Base-by-base conservation (phyloP, 176 grass and related monocot species). In the Oryza officinalis region DNA sequence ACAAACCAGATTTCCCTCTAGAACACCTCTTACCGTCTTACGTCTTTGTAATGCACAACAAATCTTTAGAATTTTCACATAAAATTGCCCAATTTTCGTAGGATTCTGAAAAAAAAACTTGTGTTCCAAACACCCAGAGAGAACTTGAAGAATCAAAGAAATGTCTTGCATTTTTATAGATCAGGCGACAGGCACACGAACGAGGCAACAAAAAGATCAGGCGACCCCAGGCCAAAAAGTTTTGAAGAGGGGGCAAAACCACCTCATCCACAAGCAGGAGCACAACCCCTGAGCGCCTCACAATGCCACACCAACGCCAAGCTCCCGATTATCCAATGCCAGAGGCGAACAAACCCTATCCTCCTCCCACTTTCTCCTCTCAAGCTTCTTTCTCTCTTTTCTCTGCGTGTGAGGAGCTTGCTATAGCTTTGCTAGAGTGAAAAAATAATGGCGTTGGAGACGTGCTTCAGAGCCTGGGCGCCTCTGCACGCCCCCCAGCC, bases 391-490 rank as follows among this genome's bases (percentile, higher is more conserved):
- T 67, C n/a, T 46, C 40, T 68, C 23, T 61, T 57, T 20, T 22
- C 25, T 22, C 63, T 71, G 69, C 60, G 67, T 22, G 63, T 37
- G 74, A 66, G 33, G 6, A 71, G 38, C 20, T 20, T 11, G 40
- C 40, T 10, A n/a, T n/a, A n/a, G n/a, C n/a, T n/a, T 8, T 22
- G 18, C 18, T 60, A 61, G 57, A 3, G 57, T 6, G n/a, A 66
- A 27, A 45, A 43, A 57, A 57, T 63, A 87, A 97, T 97, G 94
- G 92, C 92, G 59, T 54, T 94, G 50, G 90, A 94, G 75, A 91
- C 92, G 69, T 97, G 90, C 88, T 94, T 97, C 65, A 92, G 88
- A 79, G 65, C 81, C 67, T 90, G 94, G 88, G 33, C 33, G 33
- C 83, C 88, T 57, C 69, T 91, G 54, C 86, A 92, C 74, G 86